Conservation (phyloP, 129 eudicot genomes). For the Centaurea solstitialis region DNA sequence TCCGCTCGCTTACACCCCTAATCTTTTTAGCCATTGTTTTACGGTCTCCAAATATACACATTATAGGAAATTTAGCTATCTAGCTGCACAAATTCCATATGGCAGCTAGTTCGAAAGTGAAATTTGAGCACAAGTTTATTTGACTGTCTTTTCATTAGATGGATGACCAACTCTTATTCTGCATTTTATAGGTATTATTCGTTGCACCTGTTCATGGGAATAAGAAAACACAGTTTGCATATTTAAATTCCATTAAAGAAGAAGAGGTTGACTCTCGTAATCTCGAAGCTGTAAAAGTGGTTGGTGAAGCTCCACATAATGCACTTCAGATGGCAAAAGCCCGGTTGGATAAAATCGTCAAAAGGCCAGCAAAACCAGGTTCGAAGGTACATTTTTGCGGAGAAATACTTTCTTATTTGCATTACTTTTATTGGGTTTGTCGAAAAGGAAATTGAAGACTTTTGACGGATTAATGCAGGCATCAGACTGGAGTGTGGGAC, state of each 20-base stretch:
- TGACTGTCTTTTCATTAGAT: neutral
- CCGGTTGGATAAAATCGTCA: slow-evolving; percentile 56
- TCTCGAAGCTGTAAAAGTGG: slow-evolving; percentile 36
- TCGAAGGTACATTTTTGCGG: slow-evolving; percentile 62
- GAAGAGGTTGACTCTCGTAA: slow-evolving; percentile 39
- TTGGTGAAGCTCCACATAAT: slow-evolving; percentile 40
- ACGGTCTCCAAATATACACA: neutral
- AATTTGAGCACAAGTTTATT: neutral
- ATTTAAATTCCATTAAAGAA: slow-evolving; percentile 39
- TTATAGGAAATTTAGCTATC: neutral
- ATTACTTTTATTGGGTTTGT: neutral
- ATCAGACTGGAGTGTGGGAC: slow-evolving; percentile 76
- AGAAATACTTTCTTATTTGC: slow-evolving; percentile 10
- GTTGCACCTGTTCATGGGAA: slow-evolving; percentile 79
- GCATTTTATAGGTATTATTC: slow-evolving; percentile 60
- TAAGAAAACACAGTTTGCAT: slow-evolving; percentile 54
- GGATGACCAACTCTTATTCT: slow-evolving; percentile 5
- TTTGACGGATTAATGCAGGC: slow-evolving; percentile 50
- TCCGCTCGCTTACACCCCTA: no score
- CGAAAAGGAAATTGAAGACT: neutral
- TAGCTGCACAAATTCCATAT: neutral
- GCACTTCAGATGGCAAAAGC: slow-evolving; percentile 48
- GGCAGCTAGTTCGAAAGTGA: neutral
- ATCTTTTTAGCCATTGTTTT: neutral
- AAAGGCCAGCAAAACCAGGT: slow-evolving; percentile 64